Percentiles rank a stretch among this genome's conserved stretches.
Evolutionary conservation across 2,329 filamentous ascomycete species (phyloP).

Genomic region (Aspergillus fumigatiaffinis): DNA sequence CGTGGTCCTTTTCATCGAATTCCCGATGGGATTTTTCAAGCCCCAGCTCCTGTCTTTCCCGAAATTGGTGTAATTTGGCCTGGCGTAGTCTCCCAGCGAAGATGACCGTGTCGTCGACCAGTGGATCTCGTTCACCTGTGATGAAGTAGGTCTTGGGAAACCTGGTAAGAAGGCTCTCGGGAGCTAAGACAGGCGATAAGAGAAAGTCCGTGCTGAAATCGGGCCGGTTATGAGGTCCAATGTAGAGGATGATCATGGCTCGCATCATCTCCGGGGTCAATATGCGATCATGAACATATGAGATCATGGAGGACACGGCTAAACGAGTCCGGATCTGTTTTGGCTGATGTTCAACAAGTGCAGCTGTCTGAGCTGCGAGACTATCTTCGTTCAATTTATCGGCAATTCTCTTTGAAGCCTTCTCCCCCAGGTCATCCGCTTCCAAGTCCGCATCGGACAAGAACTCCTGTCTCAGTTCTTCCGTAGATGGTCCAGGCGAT

Average conservation of each 20-base stretch:
- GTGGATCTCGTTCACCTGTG: conserved; percentile 88
- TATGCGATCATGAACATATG: conserved; percentile 94
- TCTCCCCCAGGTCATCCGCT: conserved; percentile 17
- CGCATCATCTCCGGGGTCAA: conserved; percentile 98
- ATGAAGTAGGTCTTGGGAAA: conserved; percentile 95
- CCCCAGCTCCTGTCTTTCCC: conserved; percentile 54
- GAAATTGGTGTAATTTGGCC: conserved; percentile 61
- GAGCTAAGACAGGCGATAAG: conserved; percentile 83
- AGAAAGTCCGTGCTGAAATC: conserved; percentile 91
- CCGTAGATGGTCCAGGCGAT: conserved; percentile 76
- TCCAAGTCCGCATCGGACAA: conserved; percentile 12
- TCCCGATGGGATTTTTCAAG: conserved; percentile 50
- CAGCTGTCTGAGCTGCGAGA: conserved; percentile 34
- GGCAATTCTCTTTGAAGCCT: conserved; percentile 20
- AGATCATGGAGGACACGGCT: conserved; percentile 94
- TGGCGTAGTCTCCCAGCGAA: conserved; percentile 86
- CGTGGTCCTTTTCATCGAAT: conserved; percentile 70
- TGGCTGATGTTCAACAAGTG: conserved; percentile 37
- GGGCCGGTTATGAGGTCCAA: conserved; percentile 87
- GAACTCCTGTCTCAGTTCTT: conserved; percentile 44
- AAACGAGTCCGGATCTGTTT: conserved; percentile 71
- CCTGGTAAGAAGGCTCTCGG: conserved; percentile 73
- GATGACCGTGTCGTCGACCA: conserved; percentile 95
- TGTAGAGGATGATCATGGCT: conserved; percentile 97
- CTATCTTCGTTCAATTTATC: conserved; percentile 29